Base-by-base conservation (phyloP, 768 basidiomycete genomes). In the Rhizopogon roseolus region DNA sequence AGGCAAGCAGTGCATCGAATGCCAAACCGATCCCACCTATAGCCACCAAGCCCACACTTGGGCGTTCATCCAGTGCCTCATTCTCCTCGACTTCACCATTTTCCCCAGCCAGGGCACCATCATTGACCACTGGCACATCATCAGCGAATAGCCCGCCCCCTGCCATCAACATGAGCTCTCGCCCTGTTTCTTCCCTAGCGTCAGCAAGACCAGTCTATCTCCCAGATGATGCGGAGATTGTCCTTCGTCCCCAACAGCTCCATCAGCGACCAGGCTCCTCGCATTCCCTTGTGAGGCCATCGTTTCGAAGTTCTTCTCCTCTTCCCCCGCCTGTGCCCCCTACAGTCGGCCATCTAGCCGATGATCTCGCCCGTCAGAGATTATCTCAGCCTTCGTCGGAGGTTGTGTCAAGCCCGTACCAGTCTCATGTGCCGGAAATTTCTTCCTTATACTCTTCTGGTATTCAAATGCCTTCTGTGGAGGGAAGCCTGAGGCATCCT, bases 401-500 rank as follows among this genome's bases (percentile, higher is more conserved):
- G 14, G 29, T 34, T 19, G 5, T 14, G 22, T 7, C 41, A 17
- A 19, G 14, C 19, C 27, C 8, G 13, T 34, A 49, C 14, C 46
- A 54, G 19, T 19, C 19, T 1, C 29, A 32, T 32, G 29, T 32
- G 6, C 22, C 25, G 19, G 8, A 66, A 61, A 66, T 55, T 66
- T 14, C 72, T 69, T 53, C 77, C 76, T 77, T 75, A 77, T 27
- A 76, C 76, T 54, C 61, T 72, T 19, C 75, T 76, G 46, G 77
- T 76, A 29, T 43, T 76, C 63, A 69, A 54, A 25, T 60, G 41
- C 53, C 36, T 59, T 54, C 65, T 55, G 32, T 59, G 54, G 38
- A 57, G 49, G 16, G 57, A 32, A 49, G 51, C 14, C 55, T 56
- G 57, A 56, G 48, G 10, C 49, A 50, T 41, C 36, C 54, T 2